Percentiles rank a stretch among this genome's conserved stretches.
Evolutionary conservation across 1,139 yeast species (phyloP).

Genomic region (Nematodospora anomalae): DNA sequence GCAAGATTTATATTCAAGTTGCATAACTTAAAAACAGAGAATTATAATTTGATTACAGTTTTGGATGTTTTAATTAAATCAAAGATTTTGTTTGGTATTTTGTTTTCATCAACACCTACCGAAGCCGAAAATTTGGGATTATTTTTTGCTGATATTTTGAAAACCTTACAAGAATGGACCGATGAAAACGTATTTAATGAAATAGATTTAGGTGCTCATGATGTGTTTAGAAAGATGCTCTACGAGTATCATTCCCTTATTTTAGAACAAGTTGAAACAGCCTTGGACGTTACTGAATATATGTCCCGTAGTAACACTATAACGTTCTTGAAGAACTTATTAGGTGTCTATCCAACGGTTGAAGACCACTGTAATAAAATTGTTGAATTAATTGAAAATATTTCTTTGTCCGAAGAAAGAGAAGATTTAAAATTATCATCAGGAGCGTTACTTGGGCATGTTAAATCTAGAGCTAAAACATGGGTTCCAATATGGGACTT

Average conservation of each 20-base stretch:
- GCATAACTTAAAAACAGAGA: slow-evolving; percentile 41
- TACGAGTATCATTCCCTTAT: slow-evolving; percentile 59
- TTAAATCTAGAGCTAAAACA: slow-evolving; percentile 55
- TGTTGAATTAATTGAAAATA: slow-evolving; percentile 46
- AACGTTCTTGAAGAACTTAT: slow-evolving; percentile 68
- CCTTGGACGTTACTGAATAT: slow-evolving; percentile 61
- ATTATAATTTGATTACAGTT: slow-evolving; percentile 45
- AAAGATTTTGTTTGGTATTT: slow-evolving; percentile 54
- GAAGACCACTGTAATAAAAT: slow-evolving; percentile 66
- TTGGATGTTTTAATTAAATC: slow-evolving; percentile 52
- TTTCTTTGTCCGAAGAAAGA: slow-evolving; percentile 58
- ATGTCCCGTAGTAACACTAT: slow-evolving; percentile 83
- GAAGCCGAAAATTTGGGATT: slow-evolving; percentile 86
- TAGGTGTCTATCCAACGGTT: slow-evolving; percentile 66
- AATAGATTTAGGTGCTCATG: slow-evolving; percentile 23
- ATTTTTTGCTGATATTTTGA: slow-evolving; percentile 61
- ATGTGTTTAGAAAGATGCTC: slow-evolving; percentile 42
- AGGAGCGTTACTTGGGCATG: slow-evolving; percentile 72
- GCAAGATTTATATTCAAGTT: slow-evolving; percentile 60
- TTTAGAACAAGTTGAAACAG: slow-evolving; percentile 44
- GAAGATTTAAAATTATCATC: slow-evolving; percentile 83
- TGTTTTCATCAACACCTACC: slow-evolving; percentile 69
- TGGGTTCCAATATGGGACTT: slow-evolving; percentile 66
- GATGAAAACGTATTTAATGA: slow-evolving; percentile 21
- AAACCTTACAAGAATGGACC: slow-evolving; percentile 46